phyloP scores from a whole-genome alignment of 305 asterid species.

The Fraxinus paxiana region DNA sequence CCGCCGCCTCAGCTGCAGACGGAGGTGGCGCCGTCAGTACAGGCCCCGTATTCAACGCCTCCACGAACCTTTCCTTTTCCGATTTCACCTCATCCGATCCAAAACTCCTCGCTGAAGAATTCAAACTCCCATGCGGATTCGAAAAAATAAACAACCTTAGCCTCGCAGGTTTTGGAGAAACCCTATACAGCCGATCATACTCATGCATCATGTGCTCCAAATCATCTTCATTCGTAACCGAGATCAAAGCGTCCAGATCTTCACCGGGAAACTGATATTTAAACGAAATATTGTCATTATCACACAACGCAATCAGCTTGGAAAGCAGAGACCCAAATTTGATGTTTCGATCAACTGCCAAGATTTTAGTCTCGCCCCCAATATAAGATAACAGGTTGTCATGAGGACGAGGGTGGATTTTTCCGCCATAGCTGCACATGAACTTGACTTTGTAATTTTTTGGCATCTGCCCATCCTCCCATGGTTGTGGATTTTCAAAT shows the following conservation, averaged over 20 bases:
- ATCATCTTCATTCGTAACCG: constrained; percentile 82
- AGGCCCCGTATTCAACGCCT: constrained; percentile 80
- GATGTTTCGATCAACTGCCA: constrained; percentile 59
- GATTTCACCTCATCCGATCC: constrained; percentile 74
- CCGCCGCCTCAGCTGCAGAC: constrained; percentile 11
- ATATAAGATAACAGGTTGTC: constrained; percentile 67
- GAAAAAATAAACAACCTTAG: constrained; percentile 66
- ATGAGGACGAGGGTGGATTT: constrained; percentile 72
- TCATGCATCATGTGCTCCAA: constrained; percentile 91
- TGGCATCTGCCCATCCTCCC: constrained; percentile 63
- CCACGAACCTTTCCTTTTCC: constrained; percentile 87
- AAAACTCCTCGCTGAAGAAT: constrained; percentile 49
- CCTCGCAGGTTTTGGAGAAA: constrained; percentile 72
- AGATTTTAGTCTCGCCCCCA: constrained; percentile 83
- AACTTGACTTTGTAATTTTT: constrained; percentile 44
- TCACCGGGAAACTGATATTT: constrained; percentile 92
- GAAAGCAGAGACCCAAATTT: constrained; percentile 40
- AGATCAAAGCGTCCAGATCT: constrained; percentile 86
- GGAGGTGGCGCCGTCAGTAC: constrained; percentile 34
- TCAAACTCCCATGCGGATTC: constrained; percentile 35
- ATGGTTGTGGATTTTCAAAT: constrained; percentile 68
- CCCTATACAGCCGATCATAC: constrained; percentile 66
- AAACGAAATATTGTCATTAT: constrained; percentile 50
- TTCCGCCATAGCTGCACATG: constrained; percentile 90
- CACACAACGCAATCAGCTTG: constrained; percentile 52